These are phyloP conservation scores for Cornus kousa DNA, from an alignment of 148 eudicot genomes.

Conservation along the genomic window DNA sequence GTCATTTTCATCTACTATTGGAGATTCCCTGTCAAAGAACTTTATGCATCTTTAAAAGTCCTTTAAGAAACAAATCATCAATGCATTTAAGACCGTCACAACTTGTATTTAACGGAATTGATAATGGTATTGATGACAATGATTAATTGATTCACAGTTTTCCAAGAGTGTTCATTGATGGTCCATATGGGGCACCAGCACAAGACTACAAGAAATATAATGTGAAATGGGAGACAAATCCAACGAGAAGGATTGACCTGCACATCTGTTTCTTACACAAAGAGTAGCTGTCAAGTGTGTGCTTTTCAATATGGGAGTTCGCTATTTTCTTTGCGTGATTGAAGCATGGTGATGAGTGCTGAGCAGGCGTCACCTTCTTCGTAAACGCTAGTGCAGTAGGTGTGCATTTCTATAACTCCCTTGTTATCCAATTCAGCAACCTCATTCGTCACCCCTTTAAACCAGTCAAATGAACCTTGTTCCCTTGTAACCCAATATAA, in stretches of 20 bases:
- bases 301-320: no score
- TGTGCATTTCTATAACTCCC: constrained; percentile 55
- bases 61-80: no score
- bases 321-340: constrained; percentile 41
- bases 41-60: no score
- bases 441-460: constrained; percentile 54
- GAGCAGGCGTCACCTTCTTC: constrained; percentile 57
- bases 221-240: no score
- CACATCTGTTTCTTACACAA: no score
- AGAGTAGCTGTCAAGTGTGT: no score
- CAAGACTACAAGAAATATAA: constrained; percentile 27
- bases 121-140: neutral
- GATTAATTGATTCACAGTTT: constrained; percentile 19
- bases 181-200: constrained; percentile 60
- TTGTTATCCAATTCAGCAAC: constrained; percentile 40
- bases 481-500: constrained; percentile 61
- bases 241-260: no score
- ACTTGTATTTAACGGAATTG: neutral
- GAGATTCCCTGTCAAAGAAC: neutral
- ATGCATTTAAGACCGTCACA: neutral
- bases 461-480: constrained; percentile 64
- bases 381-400: constrained; percentile 53
- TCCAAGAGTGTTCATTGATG: constrained; percentile 49
- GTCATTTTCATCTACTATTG: neutral
- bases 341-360: constrained; percentile 52